phyloP scores from a whole-genome alignment of 495 filamentous ascomycete genomes.

The Entonaema liquescens region DNA sequence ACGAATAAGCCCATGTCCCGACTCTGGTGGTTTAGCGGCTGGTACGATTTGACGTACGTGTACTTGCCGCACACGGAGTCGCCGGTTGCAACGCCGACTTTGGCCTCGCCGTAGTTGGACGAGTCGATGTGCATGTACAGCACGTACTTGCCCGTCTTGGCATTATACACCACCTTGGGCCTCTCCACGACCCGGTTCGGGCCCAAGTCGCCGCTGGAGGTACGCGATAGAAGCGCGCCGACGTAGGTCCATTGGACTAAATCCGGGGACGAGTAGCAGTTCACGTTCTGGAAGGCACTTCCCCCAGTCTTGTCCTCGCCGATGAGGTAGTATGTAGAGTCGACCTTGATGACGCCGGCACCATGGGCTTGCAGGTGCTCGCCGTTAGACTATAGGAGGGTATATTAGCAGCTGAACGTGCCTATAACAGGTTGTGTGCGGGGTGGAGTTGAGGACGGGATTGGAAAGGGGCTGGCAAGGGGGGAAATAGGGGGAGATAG shows the following conservation, averaged over 20 bases:
- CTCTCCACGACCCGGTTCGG: slow-evolving; percentile 69
- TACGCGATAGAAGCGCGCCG: slow-evolving; percentile 61
- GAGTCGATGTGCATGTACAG: slow-evolving; percentile 74
- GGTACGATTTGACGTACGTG: slow-evolving; percentile 47
- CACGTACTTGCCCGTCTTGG: slow-evolving; percentile 61
- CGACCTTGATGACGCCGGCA: slow-evolving; percentile 62
- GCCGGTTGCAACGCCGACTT: slow-evolving; percentile 68
- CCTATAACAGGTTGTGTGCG: background rate
- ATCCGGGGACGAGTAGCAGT: slow-evolving; percentile 64
- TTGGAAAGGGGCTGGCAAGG: slow-evolving; percentile 4
- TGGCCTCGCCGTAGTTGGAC: slow-evolving; percentile 68
- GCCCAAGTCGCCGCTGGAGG: slow-evolving; percentile 64
- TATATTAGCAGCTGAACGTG: slow-evolving; percentile 1
- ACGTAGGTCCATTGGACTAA: slow-evolving; percentile 70
- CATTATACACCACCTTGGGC: slow-evolving; percentile 71
- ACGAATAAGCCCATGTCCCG: slow-evolving; percentile 71
- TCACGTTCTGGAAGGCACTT: slow-evolving; percentile 66
- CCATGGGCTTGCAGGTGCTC: slow-evolving; percentile 71
- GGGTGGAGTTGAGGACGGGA: background rate
- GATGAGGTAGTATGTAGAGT: slow-evolving; percentile 67
- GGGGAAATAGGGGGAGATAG: background rate
- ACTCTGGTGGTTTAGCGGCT: slow-evolving; percentile 62
- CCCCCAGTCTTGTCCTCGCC: slow-evolving; percentile 73
- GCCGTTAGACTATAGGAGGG: slow-evolving; percentile 50
- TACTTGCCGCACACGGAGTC: slow-evolving; percentile 68